phyloP scores from a whole-genome alignment of 2,329 filamentous ascomycete species.

The Pestalotiopsis sp. region DNA sequence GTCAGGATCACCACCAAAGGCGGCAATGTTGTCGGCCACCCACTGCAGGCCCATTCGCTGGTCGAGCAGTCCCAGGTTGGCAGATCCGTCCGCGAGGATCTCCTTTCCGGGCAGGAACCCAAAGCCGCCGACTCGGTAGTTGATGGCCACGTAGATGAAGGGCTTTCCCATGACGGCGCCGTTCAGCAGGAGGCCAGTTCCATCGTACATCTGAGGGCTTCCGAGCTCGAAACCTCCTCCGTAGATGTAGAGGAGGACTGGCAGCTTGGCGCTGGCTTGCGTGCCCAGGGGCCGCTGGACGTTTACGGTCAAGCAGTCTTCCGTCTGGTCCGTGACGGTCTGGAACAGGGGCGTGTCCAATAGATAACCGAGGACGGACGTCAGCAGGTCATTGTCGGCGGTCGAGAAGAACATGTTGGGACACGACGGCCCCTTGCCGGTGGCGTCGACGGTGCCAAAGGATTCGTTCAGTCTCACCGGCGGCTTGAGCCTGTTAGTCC shows the following conservation, averaged over 20 bases:
- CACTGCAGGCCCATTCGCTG: constrained; percentile 74
- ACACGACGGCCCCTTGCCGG: constrained; percentile 61
- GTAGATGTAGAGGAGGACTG: constrained; percentile 73
- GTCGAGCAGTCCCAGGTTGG: constrained; percentile 74
- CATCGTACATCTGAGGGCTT: constrained; percentile 52
- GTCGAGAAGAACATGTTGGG: constrained; percentile 70
- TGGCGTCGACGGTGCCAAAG: constrained; percentile 65
- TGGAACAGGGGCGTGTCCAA: constrained; percentile 62
- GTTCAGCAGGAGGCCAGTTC: constrained; percentile 44
- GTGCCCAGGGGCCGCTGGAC: constrained; percentile 63
- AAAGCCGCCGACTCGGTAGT: constrained; percentile 76
- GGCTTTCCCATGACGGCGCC: constrained; percentile 57
- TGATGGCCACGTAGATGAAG: constrained; percentile 75
- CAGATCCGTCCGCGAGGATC: constrained; percentile 65
- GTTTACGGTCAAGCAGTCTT: constrained; percentile 67
- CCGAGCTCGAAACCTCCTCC: constrained; percentile 66
- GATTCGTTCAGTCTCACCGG: constrained; percentile 61
- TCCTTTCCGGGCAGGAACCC: constrained; percentile 74
- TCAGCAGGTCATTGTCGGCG: constrained; percentile 30
- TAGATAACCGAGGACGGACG: constrained; percentile 47
- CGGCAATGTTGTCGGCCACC: constrained; percentile 75
- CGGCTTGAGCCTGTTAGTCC: constrained; percentile 67
- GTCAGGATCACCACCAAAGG: constrained; percentile 74
- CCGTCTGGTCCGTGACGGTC: constrained; percentile 52
- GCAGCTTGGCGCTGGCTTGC: constrained; percentile 56